Evolutionary conservation across 371 early-diverging fungal genomes (phyloP).

Genomic region (Choanephora cucurbitarum): DNA sequence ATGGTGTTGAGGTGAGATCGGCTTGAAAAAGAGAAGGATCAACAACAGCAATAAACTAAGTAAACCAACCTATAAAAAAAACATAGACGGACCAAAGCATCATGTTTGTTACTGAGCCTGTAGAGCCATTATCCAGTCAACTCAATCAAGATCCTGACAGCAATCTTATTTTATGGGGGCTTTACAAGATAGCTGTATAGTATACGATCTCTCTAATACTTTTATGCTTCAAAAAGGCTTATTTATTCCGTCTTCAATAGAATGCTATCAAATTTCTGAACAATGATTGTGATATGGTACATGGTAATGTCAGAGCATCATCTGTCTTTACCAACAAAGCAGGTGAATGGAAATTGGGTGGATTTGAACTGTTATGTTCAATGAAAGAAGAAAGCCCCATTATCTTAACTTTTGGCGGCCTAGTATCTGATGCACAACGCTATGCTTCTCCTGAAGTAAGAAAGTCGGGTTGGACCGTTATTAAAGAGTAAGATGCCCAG

Average conservation of each 20-base stretch:
- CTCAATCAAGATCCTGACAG: slow-evolving; percentile 58
- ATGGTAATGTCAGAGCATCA: slow-evolving; percentile 79
- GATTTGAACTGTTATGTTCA: slow-evolving; percentile 79
- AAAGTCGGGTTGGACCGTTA: slow-evolving; percentile 64
- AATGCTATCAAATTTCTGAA: slow-evolving; percentile 86
- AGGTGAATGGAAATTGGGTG: slow-evolving; percentile 95
- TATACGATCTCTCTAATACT: too few species aligned
- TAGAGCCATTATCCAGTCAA: slow-evolving; percentile 71
- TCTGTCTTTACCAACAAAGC: slow-evolving; percentile 86
- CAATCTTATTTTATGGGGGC: slow-evolving; percentile 80
- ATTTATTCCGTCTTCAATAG: too few species aligned
- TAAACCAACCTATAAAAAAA: neutral
- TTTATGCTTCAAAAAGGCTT: too few species aligned
- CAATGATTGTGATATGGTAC: slow-evolving; percentile 82
- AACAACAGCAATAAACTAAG: neutral
- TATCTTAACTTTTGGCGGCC: slow-evolving; percentile 67
- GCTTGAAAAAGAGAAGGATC: neutral
- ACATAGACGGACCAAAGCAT: slow-evolving; percentile 83
- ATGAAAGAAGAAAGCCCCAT: slow-evolving; percentile 73
- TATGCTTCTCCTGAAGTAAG: slow-evolving; percentile 78
- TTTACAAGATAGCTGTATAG: slow-evolving; percentile 85
- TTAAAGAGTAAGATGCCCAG: slow-evolving; percentile 65
- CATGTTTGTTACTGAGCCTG: slow-evolving; percentile 90
- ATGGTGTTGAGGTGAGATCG: slow-evolving; percentile 76
- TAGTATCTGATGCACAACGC: slow-evolving; percentile 65